Base-by-base conservation (phyloP, 441 rosid species). In the Isatis lusitanica region DNA sequence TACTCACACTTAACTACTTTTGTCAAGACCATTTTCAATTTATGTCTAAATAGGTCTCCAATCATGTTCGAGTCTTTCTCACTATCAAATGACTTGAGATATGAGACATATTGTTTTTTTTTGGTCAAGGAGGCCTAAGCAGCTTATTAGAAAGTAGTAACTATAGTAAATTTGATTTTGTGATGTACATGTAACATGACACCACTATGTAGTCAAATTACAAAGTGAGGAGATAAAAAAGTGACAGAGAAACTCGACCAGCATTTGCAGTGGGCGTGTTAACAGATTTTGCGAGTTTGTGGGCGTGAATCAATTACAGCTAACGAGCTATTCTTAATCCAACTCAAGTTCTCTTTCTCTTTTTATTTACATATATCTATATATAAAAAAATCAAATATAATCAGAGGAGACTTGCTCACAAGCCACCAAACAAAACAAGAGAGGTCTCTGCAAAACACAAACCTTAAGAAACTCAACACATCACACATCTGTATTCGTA, bases 361-460 rank as follows among this genome's bases (percentile, higher is more conserved):
- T 74, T 52, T 68, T 68, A 68, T 75, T 68, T 75, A 75, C 70
- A 75, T 68, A 42, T 52, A 56, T 6, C 58, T 16, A 46, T n/a
- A 43, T 28, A 26, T 4, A 8, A 74, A 75, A 74, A 75, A 75
- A 75, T 75, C 65, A 75, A 68, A 75, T 69, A 36, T 13, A 53
- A 69, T 75, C 59, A 44, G 74, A 35, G 47, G 65, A 16, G 52
- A n/a, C 58, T 46, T 62, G 65, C 58, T 69, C 64, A 69, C 70
- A 75, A 68, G 56, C 74, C 52, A 65, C 58, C 33, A 69, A 68
- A 53, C 59, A 62, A 74, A 75, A 75, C 74, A 62, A 62, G 70
- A 62, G 47, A 30, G 35, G 17, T 68, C 36, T 43, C 78, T 61
- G 63, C 74, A 68, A 62, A 62, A 75, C 78, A 68, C 64, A 53